Conservation (phyloP, 2,329 filamentous ascomycete species). For the Achaetomium macrosporum region DNA sequence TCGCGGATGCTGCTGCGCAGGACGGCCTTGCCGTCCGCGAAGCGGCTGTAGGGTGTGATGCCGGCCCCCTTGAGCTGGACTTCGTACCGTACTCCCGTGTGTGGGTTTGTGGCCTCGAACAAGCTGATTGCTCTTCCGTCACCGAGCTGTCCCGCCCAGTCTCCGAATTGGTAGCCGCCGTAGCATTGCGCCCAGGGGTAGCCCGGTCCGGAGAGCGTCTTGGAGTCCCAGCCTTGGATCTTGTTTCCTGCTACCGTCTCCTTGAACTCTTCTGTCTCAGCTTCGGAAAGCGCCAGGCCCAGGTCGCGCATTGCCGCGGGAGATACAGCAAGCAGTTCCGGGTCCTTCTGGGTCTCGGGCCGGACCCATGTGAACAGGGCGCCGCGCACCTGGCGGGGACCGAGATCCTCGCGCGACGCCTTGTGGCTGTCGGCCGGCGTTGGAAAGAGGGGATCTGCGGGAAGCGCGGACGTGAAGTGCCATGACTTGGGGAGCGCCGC, state of each 20-base stretch:
- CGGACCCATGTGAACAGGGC: slow-evolving; percentile 89
- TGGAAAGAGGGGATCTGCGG: slow-evolving; percentile 70
- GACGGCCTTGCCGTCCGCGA: slow-evolving; percentile 93
- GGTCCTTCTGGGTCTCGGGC: slow-evolving; percentile 63
- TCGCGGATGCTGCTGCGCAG: slow-evolving; percentile 88
- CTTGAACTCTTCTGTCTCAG: slow-evolving; percentile 66
- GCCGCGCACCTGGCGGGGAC: slow-evolving; percentile 75
- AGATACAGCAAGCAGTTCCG: slow-evolving; percentile 78
- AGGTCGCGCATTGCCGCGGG: slow-evolving; percentile 72
- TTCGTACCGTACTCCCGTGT: slow-evolving; percentile 71
- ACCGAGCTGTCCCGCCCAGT: slow-evolving; percentile 93
- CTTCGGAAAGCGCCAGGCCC: slow-evolving; percentile 65
- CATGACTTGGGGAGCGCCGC: slow-evolving; percentile 58
- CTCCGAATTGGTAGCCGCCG: slow-evolving; percentile 73
- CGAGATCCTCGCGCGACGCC: slow-evolving; percentile 69
- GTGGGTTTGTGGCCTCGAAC: slow-evolving; percentile 78
- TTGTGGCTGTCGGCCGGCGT: slow-evolving; percentile 77
- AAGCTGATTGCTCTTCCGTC: slow-evolving; percentile 92
- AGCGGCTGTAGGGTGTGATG: slow-evolving; percentile 87
- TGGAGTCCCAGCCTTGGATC: slow-evolving; percentile 71
- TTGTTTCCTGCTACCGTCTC: slow-evolving; percentile 76
- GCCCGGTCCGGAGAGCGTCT: slow-evolving; percentile 39
- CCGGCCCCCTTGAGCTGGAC: slow-evolving; percentile 93
- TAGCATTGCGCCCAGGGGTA: slow-evolving; percentile 99
- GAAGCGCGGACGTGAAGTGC: slow-evolving; percentile 61